Evolutionary conservation across 202 grass and related monocot species (phyloP).

Genomic region (Bolboschoenoplectus hybrid): DNA sequence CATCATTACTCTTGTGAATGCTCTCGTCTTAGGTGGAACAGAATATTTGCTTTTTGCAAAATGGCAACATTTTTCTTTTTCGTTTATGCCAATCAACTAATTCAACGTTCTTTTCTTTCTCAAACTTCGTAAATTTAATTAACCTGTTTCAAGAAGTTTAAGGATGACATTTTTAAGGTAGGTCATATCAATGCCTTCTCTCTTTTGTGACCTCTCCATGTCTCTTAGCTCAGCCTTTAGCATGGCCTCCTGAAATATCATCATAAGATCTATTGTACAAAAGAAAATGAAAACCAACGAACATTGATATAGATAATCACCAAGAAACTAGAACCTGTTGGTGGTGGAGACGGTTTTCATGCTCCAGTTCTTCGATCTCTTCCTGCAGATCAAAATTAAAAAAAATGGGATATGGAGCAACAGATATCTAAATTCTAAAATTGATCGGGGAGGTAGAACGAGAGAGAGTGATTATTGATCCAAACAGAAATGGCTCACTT

Average conservation of each 20-base stretch:
- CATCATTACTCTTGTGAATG: not conserved
- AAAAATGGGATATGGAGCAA: constrained; percentile 7
- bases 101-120: not conserved
- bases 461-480: constrained; percentile 30
- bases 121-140: constrained; percentile 1
- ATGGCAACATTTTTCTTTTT: not conserved
- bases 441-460: constrained; percentile 19
- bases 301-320: constrained; percentile 16
- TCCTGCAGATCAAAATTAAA: constrained; percentile 53
- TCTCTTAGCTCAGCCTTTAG: constrained; percentile 82
- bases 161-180: constrained; percentile 97
- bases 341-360: constrained; percentile 87
- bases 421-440: constrained; percentile 4
- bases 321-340: constrained; percentile 66
- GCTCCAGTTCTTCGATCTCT: constrained; percentile 98
- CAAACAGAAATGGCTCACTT: constrained; percentile 54
- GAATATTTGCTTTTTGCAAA: constrained; percentile 12
- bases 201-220: constrained; percentile 98
- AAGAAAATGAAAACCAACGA: constrained; percentile 8
- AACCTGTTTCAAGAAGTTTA: constrained; percentile 99
- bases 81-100: not conserved
- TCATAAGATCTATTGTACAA: constrained; percentile 5
- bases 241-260: constrained; percentile 71
- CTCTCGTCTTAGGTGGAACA: constrained; percentile 36
- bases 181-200: constrained; percentile 98